Percentiles rank a stretch among this genome's conserved stretches.
These are phyloP conservation scores for Magnusiomyces suaveolens DNA, from an alignment of 1,139 yeast species.

Conservation along the genomic window DNA sequence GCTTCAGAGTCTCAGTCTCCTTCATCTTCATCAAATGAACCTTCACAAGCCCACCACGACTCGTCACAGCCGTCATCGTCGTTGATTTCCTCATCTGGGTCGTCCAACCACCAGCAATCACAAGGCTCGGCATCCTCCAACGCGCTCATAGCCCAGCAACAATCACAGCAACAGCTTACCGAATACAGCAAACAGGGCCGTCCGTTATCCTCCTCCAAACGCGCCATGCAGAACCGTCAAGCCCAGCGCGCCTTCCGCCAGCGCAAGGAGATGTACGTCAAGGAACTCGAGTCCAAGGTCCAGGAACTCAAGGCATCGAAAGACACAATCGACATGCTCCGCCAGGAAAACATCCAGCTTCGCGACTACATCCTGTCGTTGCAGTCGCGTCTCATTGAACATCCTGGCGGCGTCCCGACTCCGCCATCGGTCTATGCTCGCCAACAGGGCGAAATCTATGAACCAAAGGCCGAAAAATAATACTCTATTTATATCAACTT, in stretches of 20 bases:
- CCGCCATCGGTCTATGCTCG: conserved; percentile 38
- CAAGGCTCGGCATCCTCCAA: no score
- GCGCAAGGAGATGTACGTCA: conserved; percentile 67
- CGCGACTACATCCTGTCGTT: conserved; percentile 64
- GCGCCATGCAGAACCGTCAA: conserved; percentile 81
- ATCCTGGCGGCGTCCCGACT: conserved; percentile 34
- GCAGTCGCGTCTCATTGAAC: conserved; percentile 56
- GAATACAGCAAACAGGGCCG: conserved; percentile 33
- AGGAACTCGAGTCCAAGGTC: conserved; percentile 65
- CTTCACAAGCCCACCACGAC: conserved; percentile 6
- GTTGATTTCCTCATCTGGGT: no score
- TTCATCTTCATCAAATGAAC: background rate
- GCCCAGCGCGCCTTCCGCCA: conserved; percentile 85
- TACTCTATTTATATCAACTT: background rate
- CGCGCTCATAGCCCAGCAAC: conserved; percentile 5
- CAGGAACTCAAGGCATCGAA: conserved; percentile 50
- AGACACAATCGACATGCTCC: conserved; percentile 52
- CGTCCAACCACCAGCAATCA: no score
- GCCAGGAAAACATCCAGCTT: conserved; percentile 60
- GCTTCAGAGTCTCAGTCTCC: conserved; percentile 4
- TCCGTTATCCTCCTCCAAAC: conserved; percentile 56
- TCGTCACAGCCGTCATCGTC: no score
- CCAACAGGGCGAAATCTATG: conserved; percentile 14
- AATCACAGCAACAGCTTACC: no score
- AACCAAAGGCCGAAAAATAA: conserved; percentile 9